Evolutionary conservation across 441 rosid species (phyloP).

Genomic region (Erodium chrysanthum): DNA sequence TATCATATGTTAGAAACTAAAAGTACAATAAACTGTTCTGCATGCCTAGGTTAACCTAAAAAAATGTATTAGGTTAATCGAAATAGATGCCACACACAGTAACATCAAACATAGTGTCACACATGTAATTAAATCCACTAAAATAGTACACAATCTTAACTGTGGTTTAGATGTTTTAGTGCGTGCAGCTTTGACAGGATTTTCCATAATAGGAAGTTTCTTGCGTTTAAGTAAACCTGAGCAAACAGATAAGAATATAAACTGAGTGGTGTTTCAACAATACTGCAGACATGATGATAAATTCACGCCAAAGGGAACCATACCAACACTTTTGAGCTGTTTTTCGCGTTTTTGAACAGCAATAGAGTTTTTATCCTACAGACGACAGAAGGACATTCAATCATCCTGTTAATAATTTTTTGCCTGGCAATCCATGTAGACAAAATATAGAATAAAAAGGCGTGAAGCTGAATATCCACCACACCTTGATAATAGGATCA

Average conservation of each 20-base stretch:
- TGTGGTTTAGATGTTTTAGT: constrained; percentile 35
- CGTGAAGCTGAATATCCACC: constrained; percentile 1
- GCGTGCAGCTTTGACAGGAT: constrained; percentile 32
- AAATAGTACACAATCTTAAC: constrained; percentile 26
- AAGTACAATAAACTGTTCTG: neutral
- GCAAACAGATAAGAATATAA: constrained; percentile 17
- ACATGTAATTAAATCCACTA: too few species aligned
- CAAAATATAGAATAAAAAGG: neutral
- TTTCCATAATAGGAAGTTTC: constrained; percentile 35
- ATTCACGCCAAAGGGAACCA: constrained; percentile 14
- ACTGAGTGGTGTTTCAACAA: constrained; percentile 7
- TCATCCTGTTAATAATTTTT: neutral
- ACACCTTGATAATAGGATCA: constrained; percentile 48
- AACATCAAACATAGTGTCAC: too few species aligned
- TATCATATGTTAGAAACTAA: neutral
- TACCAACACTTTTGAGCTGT: constrained; percentile 45
- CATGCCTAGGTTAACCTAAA: neutral
- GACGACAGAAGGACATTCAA: constrained; percentile 15
- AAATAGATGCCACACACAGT: neutral
- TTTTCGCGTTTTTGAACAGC: constrained; percentile 46
- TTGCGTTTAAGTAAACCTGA: constrained; percentile 52
- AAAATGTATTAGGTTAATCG: too few species aligned
- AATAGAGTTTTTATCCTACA: constrained; percentile 44
- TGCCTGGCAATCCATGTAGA: neutral
- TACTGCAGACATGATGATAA: constrained; percentile 8